Conservation (phyloP, 768 basidiomycete species). For the Calocera viscosa region DNA sequence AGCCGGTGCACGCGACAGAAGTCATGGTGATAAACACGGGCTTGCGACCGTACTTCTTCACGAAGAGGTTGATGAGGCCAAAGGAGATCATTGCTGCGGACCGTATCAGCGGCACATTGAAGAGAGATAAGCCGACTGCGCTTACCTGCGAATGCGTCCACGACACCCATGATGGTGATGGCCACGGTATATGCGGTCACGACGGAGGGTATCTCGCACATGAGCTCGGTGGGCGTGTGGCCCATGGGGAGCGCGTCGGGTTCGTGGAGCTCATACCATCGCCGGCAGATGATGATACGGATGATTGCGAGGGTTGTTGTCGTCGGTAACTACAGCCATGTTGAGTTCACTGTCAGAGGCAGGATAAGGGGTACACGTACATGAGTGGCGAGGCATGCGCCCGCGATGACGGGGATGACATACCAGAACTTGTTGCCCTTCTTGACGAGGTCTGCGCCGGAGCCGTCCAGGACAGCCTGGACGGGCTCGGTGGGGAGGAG, state of each 20-base stretch:
- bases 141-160: background rate
- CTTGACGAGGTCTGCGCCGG: background rate
- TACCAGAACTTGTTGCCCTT: background rate
- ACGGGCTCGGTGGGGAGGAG: background rate
- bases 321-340: background rate
- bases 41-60: constrained; percentile 3
- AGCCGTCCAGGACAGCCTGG: background rate
- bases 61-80: constrained; percentile 6
- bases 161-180: background rate
- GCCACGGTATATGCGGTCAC: background rate
- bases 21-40: constrained; percentile 1
- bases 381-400: background rate
- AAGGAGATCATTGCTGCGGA: background rate
- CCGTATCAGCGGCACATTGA: background rate
- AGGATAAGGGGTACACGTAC: background rate
- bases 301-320: constrained; percentile 3
- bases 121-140: background rate
- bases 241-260: background rate
- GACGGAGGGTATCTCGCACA: constrained; percentile 7
- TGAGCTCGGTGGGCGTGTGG: background rate
- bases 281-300: background rate
- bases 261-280: constrained; percentile 1
- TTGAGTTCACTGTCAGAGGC: background rate
- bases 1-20: background rate
- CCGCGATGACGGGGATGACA: background rate